phyloP scores from a whole-genome alignment of 1,284 basidiomycete genomes.

The Volvariella surrecta region DNA sequence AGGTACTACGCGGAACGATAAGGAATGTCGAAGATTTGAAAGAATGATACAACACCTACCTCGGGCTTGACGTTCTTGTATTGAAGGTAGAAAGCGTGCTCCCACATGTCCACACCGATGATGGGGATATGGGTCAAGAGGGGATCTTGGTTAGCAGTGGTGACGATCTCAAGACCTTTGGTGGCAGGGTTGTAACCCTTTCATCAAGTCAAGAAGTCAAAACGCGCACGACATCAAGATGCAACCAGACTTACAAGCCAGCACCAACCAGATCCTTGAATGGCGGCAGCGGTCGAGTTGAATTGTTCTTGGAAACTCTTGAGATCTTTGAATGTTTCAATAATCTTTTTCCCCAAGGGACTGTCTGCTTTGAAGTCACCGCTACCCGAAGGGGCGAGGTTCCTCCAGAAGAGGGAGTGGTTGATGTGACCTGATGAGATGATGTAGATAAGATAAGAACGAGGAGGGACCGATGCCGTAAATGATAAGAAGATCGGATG shows the following conservation, averaged over 20 bases:
- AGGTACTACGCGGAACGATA: conserved; percentile 56
- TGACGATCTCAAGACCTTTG: conserved; percentile 65
- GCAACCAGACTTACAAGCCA: conserved; percentile 76
- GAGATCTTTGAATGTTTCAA: conserved; percentile 58
- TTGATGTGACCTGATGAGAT: conserved; percentile 66
- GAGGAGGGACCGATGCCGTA: not conserved
- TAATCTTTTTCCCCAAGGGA: conserved; percentile 63
- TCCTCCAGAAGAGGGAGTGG: conserved; percentile 93
- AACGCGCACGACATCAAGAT: not conserved
- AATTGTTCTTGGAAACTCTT: conserved; percentile 64
- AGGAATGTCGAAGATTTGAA: not conserved
- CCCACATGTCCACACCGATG: conserved; percentile 88
- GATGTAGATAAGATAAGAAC: not conserved
- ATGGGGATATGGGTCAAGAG: conserved; percentile 68
- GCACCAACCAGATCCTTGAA: conserved; percentile 92
- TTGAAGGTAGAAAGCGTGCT: conserved; percentile 74
- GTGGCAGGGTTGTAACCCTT: conserved; percentile 57
- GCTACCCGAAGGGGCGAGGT: conserved; percentile 53
- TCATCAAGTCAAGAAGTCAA: not conserved
- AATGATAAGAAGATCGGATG: not conserved
- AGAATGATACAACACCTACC: conserved; percentile 30
- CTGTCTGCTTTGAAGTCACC: conserved; percentile 61
- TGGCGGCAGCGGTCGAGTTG: conserved; percentile 70
- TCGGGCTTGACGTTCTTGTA: conserved; percentile 72
- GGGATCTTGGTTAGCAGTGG: conserved; percentile 89